Evolutionary conservation across 2,329 filamentous ascomycete species (phyloP), one percentile per base, ranked within the genome.

Genomic region (Neopestalotiopsis sp.): DNA sequence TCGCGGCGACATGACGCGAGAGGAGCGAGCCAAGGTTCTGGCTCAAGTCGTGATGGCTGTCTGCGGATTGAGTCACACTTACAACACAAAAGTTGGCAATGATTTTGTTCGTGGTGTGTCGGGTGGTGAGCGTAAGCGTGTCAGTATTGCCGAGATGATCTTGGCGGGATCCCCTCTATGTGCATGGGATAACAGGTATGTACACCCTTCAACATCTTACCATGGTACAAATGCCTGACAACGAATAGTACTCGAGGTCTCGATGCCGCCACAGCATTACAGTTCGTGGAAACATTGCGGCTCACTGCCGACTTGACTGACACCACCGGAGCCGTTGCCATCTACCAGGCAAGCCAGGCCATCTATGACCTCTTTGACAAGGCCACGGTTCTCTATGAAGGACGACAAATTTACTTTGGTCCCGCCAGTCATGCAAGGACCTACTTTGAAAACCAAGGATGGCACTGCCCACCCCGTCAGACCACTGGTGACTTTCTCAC

Each of bases 71-170:
- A 88, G 88, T 45, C 91, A 94, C 74, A 92, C 91, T 0, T 84
- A 91, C 73, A 86, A 90, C 69, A 94, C 92, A 6, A 92, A 91
- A 73, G 91, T 95, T 13, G 93, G 93, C 7, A 90, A 94, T 69
- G 91, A 94, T 72, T 89, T 92, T 58, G 85, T 94, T 12, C 89
- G 91, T 1, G 93, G 93, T 63, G 87, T 93, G 0, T 90, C 87
- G 7, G 91, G 91, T 32, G 91, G 91, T 49, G 91, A 93, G 77
- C 84, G 90, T 68, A 95, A 96, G 82, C 90, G 94, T 77, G 93
- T 97, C 4, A 92, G 90, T 59, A 94, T 96, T 70, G 92, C 92
- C 1, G 93, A 96, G 79, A 93, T 93, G 72, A 86, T 91, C 69
- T 83, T 94, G 12, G 90, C 90, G 17, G 83, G 85, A 42, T 87